A percentile compares a stretch with the other conserved stretches of the same genome.
Conservation (phyloP, 1,284 basidiomycete species). For the Puccinia hordei region DNA sequence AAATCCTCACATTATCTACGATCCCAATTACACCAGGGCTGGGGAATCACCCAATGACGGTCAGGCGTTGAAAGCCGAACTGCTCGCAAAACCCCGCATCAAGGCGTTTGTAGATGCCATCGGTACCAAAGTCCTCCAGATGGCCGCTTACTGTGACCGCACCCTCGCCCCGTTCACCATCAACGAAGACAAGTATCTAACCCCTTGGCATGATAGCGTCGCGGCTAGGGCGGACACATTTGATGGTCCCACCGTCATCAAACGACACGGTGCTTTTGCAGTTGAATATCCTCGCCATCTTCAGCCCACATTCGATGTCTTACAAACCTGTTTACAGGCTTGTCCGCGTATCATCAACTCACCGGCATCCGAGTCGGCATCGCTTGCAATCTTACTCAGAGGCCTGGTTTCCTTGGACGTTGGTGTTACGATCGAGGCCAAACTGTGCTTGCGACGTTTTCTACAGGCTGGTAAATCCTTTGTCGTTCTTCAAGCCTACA, state of each 20-base stretch:
- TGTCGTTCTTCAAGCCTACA: constrained; percentile 44
- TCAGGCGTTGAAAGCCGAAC: constrained; percentile 34
- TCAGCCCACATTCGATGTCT: constrained; percentile 70
- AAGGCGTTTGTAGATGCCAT: constrained; percentile 50
- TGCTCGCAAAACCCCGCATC: constrained; percentile 45
- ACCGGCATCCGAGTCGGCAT: constrained; percentile 65
- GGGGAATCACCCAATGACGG: constrained; percentile 34
- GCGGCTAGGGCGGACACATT: constrained; percentile 17
- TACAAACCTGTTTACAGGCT: constrained; percentile 77
- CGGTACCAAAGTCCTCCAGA: constrained; percentile 48
- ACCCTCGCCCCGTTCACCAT: constrained; percentile 42
- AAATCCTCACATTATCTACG: neutral
- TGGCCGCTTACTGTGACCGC: constrained; percentile 50
- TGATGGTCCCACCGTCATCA: constrained; percentile 60
- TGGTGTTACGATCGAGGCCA: constrained; percentile 60
- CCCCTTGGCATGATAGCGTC: constrained; percentile 44
- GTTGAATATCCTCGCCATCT: constrained; percentile 72
- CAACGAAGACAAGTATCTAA: constrained; percentile 42
- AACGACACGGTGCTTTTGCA: constrained; percentile 63
- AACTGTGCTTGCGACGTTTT: constrained; percentile 43
- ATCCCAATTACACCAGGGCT: constrained; percentile 17
- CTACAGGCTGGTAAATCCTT: constrained; percentile 47
- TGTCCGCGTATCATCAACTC: constrained; percentile 74
- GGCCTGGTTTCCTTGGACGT: constrained; percentile 81
- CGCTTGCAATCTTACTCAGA: constrained; percentile 77